Base-by-base conservation (phyloP, 2,329 filamentous ascomycete species). In the Incumbomyces delicatus region DNA sequence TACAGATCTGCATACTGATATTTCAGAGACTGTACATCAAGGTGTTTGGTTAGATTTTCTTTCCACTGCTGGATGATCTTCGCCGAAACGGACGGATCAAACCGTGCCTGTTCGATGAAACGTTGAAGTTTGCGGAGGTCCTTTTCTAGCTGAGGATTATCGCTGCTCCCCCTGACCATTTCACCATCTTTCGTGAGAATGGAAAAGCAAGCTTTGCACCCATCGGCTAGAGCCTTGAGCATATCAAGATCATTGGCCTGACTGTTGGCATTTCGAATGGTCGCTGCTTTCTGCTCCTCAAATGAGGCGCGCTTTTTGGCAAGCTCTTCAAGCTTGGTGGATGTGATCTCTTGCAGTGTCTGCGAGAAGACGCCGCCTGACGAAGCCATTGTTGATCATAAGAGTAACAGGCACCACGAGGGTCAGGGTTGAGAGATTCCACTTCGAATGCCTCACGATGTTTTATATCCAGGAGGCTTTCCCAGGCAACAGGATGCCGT, bases 1-100 rank as follows among this genome's bases (percentile, higher is more conserved):
- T 80, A 80, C 29, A 81, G 66, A 6, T 68, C 65, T 0, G 76
- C 76, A 56, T 78, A 75, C 14, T 75, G 67, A 53, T 77, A 72
- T 48, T 73, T 76, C 41, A 70, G 65, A n/a, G 68, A 68, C 52
- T 77, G 66, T n/a, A 70, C 63, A 12, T 66, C 58, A 4, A 81
- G 53, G 30, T 71, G 68, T 20, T 66, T 59, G 30, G 68, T 61
- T n/a, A 81, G 56, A 18, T 67, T 62, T 12, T 59, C 52, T 51
- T 78, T 69, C 61, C 71, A 76, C 36, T 68, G 66, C 1, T 57
- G 53, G 6, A 81, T 50, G 16, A 70, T 64, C 16, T 61, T 55
- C 10, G 67, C 55, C 0, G 74, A 73, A 16, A 80, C 65, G 0
- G 75, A 75, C 2, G 69, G 67, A 55, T 80, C 76, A 48, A 74